Conservation (phyloP, 768 basidiomycete species). For the Phlegmacium glaucopus region DNA sequence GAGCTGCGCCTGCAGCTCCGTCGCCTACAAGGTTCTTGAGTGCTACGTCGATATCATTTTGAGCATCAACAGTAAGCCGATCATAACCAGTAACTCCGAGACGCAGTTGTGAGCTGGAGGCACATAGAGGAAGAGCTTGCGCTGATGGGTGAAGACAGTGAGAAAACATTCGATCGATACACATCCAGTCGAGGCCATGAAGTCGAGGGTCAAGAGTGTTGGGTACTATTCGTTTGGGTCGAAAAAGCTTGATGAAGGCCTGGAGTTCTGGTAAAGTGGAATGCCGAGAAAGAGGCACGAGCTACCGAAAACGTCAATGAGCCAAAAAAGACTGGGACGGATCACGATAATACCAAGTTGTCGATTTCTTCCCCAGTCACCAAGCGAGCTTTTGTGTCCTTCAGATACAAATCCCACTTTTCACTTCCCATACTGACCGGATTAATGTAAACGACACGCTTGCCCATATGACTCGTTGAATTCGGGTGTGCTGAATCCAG, state of each 20-base stretch:
- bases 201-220: constrained; percentile 63
- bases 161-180: constrained; percentile 66
- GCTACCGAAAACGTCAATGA: constrained; percentile 34
- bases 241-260: constrained; percentile 77
- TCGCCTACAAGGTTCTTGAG: constrained; percentile 67
- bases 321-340: neutral
- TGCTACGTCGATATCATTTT: constrained; percentile 43
- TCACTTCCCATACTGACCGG: constrained; percentile 65
- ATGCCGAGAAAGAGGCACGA: constrained; percentile 83
- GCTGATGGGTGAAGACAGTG: constrained; percentile 41
- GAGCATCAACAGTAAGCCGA: constrained; percentile 9
- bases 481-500: constrained; percentile 19
- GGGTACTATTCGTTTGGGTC: constrained; percentile 72
- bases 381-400: constrained; percentile 38
- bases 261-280: constrained; percentile 86
- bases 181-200: constrained; percentile 67
- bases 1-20: constrained; percentile 41
- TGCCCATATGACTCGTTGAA: constrained; percentile 40
- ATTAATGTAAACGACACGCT: constrained; percentile 79
- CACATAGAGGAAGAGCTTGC: too few relatives aligned
- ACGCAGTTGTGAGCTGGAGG: constrained; percentile 1
- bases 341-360: constrained; percentile 50
- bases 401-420: constrained; percentile 58
- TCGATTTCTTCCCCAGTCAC: constrained; percentile 42
- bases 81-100: constrained; percentile 5